Evolutionary conservation across 176 grass and related monocot genomes (phyloP).

Genomic region (Poa pratensis): DNA sequence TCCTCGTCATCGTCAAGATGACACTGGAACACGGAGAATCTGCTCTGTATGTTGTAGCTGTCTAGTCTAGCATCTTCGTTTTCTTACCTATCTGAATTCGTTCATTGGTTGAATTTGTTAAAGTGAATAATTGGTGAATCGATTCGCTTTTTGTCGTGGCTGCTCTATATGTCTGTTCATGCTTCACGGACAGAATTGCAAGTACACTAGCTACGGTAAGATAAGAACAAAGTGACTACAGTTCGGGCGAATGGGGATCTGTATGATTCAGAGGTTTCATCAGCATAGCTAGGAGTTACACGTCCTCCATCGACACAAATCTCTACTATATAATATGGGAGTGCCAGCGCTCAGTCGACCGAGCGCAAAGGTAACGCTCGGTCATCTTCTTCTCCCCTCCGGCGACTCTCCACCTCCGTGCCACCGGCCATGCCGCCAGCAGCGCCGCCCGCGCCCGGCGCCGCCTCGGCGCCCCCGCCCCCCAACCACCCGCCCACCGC

Average conservation of each 20-base stretch:
- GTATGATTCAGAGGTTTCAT: neutral
- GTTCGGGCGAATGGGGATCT: neutral
- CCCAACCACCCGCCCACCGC: too few relatives aligned
- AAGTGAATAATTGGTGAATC: neutral
- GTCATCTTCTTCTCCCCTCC: too few relatives aligned
- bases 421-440: too few relatives aligned
- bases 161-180: neutral
- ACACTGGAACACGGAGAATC: neutral
- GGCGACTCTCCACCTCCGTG: too few relatives aligned
- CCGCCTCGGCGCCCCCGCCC: too few relatives aligned
- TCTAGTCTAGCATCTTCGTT: neutral
- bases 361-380: too few relatives aligned
- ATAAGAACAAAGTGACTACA: neutral
- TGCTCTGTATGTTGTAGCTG: neutral
- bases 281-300: neutral
- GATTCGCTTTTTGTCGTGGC: neutral
- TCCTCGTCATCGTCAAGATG: constrained; percentile 48
- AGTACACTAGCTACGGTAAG: neutral
- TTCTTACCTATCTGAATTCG: neutral
- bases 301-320: neutral
- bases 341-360: too few relatives aligned
- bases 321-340: too few relatives aligned
- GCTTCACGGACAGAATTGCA: neutral
- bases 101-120: constrained; percentile 10
- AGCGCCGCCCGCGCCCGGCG: too few relatives aligned